Evolutionary conservation across 768 basidiomycete species (phyloP).

Genomic region (Russula vinacea): DNA sequence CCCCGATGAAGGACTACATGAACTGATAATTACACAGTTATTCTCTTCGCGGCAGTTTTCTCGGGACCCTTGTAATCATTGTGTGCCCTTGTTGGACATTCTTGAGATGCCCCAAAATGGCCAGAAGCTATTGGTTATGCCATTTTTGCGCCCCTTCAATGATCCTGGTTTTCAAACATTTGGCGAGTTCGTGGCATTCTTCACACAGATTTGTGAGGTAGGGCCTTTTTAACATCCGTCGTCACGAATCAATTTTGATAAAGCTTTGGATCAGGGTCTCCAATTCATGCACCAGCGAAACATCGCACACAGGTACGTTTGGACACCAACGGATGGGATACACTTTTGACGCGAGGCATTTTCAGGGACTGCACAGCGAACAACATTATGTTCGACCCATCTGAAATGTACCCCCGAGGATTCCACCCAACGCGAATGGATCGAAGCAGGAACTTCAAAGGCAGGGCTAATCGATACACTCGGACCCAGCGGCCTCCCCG

Average conservation of each 20-base stretch:
- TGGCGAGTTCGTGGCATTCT: slow-evolving; percentile 33
- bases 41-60: slow-evolving; percentile 21
- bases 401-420: slow-evolving; percentile 17
- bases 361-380: slow-evolving; percentile 17
- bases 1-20: slow-evolving; percentile 9
- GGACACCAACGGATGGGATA: background rate
- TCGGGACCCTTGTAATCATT: slow-evolving; percentile 32
- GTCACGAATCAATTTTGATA: background rate
- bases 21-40: slow-evolving; percentile 14
- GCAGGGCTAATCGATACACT: slow-evolving; percentile 26
- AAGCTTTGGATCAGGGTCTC: slow-evolving; percentile 24
- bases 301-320: slow-evolving; percentile 31
- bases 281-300: slow-evolving; percentile 32
- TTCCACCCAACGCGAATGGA: slow-evolving; percentile 22
- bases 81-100: slow-evolving; percentile 29
- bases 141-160: slow-evolving; percentile 29
- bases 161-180: slow-evolving; percentile 32
- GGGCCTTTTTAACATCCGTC: background rate
- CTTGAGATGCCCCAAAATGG: slow-evolving; percentile 23
- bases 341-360: background rate
- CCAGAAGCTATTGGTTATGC: slow-evolving; percentile 29
- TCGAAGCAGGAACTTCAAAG: slow-evolving; percentile 11
- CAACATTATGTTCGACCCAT: slow-evolving; percentile 26
- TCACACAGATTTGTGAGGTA: slow-evolving; percentile 33
- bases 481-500: slow-evolving; percentile 33